phyloP scores from a whole-genome alignment of 202 grass and related monocot genomes.

The Elaeis oleifera region DNA sequence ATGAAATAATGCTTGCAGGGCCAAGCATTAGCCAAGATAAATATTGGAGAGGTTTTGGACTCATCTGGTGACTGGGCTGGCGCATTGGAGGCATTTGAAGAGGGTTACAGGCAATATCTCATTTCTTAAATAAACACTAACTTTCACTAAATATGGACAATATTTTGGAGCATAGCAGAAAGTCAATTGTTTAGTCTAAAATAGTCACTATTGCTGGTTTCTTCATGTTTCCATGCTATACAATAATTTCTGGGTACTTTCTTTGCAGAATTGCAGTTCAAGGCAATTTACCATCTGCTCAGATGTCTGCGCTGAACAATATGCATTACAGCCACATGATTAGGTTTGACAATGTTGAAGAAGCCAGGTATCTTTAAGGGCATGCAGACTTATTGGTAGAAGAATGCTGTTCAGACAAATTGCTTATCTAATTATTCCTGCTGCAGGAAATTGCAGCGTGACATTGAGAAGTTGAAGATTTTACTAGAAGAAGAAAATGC shows the following conservation, averaged over 20 bases:
- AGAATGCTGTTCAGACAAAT: background rate
- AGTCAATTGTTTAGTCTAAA: no score
- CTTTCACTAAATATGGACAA: no score
- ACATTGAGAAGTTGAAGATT: conserved; percentile 66
- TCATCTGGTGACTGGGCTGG: conserved; percentile 60
- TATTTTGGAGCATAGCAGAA: no score
- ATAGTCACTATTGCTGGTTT: no score
- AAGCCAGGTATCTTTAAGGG: conserved; percentile 50
- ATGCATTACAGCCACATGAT: conserved; percentile 92
- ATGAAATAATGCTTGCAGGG: conserved; percentile 39
- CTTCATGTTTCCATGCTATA: no score
- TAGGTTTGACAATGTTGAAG: conserved; percentile 75
- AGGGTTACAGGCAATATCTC: conserved; percentile 75
- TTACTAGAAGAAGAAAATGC: conserved; percentile 28
- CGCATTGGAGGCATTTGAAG: conserved; percentile 81
- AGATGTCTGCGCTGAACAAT: conserved; percentile 80
- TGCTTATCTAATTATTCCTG: conserved; percentile 5
- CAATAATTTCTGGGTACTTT: background rate
- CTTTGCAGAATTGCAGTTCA: conserved; percentile 71
- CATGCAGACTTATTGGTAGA: background rate
- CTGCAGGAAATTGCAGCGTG: conserved; percentile 52
- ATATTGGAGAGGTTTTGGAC: conserved; percentile 82
- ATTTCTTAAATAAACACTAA: background rate
- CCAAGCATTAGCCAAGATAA: conserved; percentile 92
- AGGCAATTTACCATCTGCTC: conserved; percentile 44